Conservation (phyloP, 2,329 filamentous ascomycete genomes). For the Colletotrichum tofieldiae region DNA sequence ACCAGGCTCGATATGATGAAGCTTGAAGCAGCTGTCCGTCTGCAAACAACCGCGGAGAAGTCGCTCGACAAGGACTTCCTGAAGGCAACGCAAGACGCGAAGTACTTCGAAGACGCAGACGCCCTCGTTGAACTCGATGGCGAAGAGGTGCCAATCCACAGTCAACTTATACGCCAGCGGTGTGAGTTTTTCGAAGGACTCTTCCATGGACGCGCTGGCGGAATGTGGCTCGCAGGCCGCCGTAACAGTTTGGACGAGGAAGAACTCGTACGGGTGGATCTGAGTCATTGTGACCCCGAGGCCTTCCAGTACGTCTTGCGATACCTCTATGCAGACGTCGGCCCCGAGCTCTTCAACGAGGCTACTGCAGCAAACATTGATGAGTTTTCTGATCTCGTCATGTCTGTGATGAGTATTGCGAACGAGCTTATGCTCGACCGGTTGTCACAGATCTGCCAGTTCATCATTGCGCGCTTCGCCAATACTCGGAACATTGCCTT, state of each 20-base stretch:
- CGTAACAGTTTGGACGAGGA: constrained; percentile 60
- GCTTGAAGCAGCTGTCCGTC: constrained; percentile 83
- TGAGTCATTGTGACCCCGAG: constrained; percentile 82
- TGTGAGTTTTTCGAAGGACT: constrained; percentile 95
- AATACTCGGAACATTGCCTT: constrained; percentile 88
- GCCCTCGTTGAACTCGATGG: constrained; percentile 84
- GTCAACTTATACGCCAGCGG: constrained; percentile 82
- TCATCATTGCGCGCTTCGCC: constrained; percentile 86
- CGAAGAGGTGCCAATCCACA: constrained; percentile 82
- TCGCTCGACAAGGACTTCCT: constrained; percentile 80
- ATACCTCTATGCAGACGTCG: constrained; percentile 87
- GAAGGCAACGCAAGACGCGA: constrained; percentile 76
- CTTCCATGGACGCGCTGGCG: constrained; percentile 89
- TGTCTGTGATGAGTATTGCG: constrained; percentile 91
- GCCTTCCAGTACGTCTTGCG: constrained; percentile 85
- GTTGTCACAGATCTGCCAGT: constrained; percentile 91
- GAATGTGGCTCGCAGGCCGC: constrained; percentile 85
- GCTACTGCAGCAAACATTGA: constrained; percentile 81
- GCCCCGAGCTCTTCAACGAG: constrained; percentile 85
- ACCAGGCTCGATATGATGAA: constrained; percentile 78
- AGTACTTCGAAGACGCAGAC: constrained; percentile 86
- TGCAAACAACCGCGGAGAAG: constrained; percentile 77
- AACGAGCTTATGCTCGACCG: constrained; percentile 97
- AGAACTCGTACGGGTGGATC: constrained; percentile 77
- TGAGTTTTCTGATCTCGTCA: constrained; percentile 88